Percentiles rank a stretch among this genome's conserved stretches.
These are phyloP conservation scores for Psilocybe cyanescens DNA, from an alignment of 768 basidiomycete genomes.

Conservation along the genomic window DNA sequence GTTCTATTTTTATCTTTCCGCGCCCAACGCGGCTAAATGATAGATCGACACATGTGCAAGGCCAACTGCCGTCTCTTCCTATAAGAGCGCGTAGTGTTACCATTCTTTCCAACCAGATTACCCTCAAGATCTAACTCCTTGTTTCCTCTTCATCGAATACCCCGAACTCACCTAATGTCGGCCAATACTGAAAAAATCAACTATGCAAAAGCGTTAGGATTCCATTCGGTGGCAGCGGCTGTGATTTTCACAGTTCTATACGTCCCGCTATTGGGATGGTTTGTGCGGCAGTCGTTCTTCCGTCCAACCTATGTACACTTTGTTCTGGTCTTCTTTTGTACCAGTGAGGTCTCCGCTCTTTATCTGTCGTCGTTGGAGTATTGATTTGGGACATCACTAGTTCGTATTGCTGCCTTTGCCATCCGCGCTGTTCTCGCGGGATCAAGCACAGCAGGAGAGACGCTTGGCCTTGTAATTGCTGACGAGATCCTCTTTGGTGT, in stretches of 20 bases:
- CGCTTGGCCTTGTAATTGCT: conserved; percentile 36
- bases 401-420: conserved; percentile 43
- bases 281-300: conserved; percentile 30
- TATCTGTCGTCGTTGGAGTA: neutral
- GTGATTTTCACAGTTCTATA: conserved; percentile 41
- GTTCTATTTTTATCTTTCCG: no score
- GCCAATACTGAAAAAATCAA: conserved; percentile 22
- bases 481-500: conserved; percentile 43
- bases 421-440: conserved; percentile 42
- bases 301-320: conserved; percentile 37
- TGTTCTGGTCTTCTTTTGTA: conserved; percentile 39
- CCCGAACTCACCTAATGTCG: neutral
- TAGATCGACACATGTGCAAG: no score
- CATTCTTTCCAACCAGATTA: no score
- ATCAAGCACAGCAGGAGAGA: conserved; percentile 33
- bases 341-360: conserved; percentile 30
- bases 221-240: conserved; percentile 38
- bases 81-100: no score
- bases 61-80: no score
- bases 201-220: conserved; percentile 37
- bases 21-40: no score
- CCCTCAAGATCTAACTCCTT: no score
- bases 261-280: conserved; percentile 33
- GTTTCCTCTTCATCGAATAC: neutral
- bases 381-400: conserved; percentile 24